Percentiles rank a stretch among this genome's conserved stretches.
phyloP scores from a whole-genome alignment of 2,329 filamentous ascomycete genomes.

The Leptographium procerum region DNA sequence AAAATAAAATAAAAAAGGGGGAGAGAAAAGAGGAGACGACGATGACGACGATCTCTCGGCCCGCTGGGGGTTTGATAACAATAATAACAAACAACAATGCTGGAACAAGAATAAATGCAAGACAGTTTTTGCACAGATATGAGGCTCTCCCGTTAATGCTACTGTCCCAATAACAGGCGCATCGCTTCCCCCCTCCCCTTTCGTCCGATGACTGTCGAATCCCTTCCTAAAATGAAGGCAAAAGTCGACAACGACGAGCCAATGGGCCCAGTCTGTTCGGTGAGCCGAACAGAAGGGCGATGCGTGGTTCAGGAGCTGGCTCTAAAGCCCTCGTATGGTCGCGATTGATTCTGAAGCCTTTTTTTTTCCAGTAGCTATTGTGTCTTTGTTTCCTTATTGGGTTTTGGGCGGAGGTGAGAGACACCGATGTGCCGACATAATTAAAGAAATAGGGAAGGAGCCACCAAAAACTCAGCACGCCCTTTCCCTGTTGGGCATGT shows the following conservation, averaged over 20 bases:
- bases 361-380: not conserved
- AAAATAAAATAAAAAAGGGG: too few species aligned
- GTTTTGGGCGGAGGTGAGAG: conserved; percentile 9
- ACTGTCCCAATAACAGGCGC: not conserved
- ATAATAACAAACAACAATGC: too few species aligned
- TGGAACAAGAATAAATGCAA: too few species aligned
- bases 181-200: not conserved
- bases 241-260: not conserved
- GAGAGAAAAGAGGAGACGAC: not conserved
- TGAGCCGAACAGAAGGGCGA: not conserved
- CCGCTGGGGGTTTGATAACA: too few species aligned
- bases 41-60: too few species aligned
- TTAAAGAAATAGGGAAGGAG: not conserved
- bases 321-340: not conserved
- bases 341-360: not conserved
- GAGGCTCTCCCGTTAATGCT: too few species aligned
- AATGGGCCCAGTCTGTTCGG: not conserved
- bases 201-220: not conserved
- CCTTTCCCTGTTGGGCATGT: not conserved
- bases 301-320: not conserved
- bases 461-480: not conserved
- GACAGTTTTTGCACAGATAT: not conserved
- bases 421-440: conserved; percentile 10
- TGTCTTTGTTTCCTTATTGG: not conserved
- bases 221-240: too few species aligned